Conservation (phyloP, 331 rosid species). For the Arachis monticola region DNA sequence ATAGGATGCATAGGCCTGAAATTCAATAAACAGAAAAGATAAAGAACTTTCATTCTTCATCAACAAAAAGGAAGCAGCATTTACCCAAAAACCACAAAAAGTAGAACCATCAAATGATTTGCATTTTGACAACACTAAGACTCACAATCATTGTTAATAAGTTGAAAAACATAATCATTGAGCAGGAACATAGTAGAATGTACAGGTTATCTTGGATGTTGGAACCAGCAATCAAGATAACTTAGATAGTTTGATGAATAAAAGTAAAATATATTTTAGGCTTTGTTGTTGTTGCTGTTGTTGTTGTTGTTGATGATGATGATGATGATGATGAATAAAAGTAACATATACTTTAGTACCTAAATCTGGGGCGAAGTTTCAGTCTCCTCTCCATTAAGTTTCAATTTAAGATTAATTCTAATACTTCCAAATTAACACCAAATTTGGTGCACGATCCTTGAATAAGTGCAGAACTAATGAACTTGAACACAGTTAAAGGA, state of each 20-base stretch:
- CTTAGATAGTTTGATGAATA: conserved; percentile 7
- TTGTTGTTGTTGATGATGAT: too few relatives aligned
- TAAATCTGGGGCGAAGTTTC: not conserved
- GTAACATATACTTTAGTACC: conserved; percentile 16
- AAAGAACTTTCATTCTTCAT: conserved; percentile 22
- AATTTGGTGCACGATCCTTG: conserved; percentile 4
- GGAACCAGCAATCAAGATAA: conserved; percentile 17
- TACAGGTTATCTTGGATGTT: conserved; percentile 20
- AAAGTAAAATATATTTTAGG: not conserved
- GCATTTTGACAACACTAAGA: conserved; percentile 2
- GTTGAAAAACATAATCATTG: conserved; percentile 19
- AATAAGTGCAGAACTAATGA: conserved; percentile 4
- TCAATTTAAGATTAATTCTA: not conserved
- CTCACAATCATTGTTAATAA: not conserved
- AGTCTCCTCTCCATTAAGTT: conserved; percentile 4
- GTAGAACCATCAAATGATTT: conserved; percentile 29
- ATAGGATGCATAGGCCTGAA: conserved; percentile 94
- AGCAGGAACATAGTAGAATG: conserved; percentile 29
- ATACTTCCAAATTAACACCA: conserved; percentile 26
- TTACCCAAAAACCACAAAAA: not conserved
- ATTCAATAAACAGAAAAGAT: conserved; percentile 32
- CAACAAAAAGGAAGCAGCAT: conserved; percentile 1
- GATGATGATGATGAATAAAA: too few relatives aligned
- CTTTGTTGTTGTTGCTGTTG: too few relatives aligned
- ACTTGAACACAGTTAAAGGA: conserved; percentile 10